Conservation (phyloP, 2,329 filamentous ascomycete species). For the Penicillium sp. region DNA sequence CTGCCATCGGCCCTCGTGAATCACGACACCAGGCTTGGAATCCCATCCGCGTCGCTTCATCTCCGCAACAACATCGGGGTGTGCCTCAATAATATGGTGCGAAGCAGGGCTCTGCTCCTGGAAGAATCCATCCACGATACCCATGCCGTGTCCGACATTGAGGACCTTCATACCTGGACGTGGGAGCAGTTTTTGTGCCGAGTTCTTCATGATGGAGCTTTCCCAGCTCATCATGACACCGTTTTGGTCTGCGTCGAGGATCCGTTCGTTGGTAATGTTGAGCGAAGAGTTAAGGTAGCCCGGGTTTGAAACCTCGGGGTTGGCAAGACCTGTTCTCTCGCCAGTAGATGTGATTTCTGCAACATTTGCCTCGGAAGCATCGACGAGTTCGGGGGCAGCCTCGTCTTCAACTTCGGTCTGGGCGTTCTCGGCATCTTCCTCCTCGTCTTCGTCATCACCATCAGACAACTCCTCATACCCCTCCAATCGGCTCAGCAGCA, state of each 20-base stretch:
- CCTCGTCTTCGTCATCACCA: slow-evolving; percentile 29
- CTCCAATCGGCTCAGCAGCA: slow-evolving; percentile 79
- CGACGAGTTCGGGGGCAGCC: slow-evolving; percentile 26
- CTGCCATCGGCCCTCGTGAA: slow-evolving; percentile 78
- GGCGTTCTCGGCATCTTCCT: slow-evolving; percentile 34
- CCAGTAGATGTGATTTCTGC: slow-evolving; percentile 7
- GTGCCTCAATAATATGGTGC: slow-evolving; percentile 86
- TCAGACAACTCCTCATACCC: slow-evolving; percentile 69
- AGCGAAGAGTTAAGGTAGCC: slow-evolving; percentile 69
- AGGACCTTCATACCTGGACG: slow-evolving; percentile 67
- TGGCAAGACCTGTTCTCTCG: slow-evolving; percentile 9
- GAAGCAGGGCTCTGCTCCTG: slow-evolving; percentile 64
- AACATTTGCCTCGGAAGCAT: slow-evolving; percentile 14
- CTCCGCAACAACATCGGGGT: slow-evolving; percentile 71
- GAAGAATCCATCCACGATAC: slow-evolving; percentile 79
- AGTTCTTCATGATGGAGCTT: slow-evolving; percentile 77
- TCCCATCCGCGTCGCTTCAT: slow-evolving; percentile 68
- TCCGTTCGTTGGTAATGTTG: slow-evolving; percentile 63
- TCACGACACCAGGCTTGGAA: slow-evolving; percentile 57
- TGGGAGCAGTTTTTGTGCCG: slow-evolving; percentile 67
- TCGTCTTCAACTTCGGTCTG: slow-evolving; percentile 1
- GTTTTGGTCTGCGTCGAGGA: slow-evolving; percentile 74
- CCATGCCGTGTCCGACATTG: slow-evolving; percentile 90
- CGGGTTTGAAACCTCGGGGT: slow-evolving; percentile 58
- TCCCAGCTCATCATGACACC: slow-evolving; percentile 97